phyloP scores from a whole-genome alignment of 208 protist genomes.

The Trypanosoma cruzi region DNA sequence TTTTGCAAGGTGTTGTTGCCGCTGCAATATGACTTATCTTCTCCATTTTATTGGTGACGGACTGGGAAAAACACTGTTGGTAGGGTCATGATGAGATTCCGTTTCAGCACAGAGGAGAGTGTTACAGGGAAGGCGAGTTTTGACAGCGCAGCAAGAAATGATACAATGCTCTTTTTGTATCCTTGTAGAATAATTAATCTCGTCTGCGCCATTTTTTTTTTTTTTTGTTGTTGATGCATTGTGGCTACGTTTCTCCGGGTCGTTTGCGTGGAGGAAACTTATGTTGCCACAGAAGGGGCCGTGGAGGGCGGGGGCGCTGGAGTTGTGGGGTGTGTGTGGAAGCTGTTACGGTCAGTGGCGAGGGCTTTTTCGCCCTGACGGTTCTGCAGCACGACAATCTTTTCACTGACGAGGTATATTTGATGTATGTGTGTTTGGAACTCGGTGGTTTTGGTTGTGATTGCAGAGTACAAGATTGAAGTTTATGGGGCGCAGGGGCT shows the following conservation, averaged over 20 bases:
- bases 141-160: not conserved
- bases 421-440: not conserved
- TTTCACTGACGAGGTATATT: not conserved
- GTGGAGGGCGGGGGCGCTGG: too few species aligned
- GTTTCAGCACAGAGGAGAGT: not conserved
- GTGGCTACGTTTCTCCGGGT: not conserved
- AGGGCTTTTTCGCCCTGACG: not conserved
- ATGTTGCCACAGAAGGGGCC: not conserved
- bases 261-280: not conserved
- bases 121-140: not conserved
- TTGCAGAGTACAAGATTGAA: not conserved
- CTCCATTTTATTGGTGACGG: not conserved
- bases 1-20: not conserved
- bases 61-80: not conserved
- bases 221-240: too few species aligned
- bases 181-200: too few species aligned
- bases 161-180: too few species aligned
- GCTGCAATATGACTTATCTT: not conserved
- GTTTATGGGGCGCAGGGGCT: not conserved
- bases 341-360: not conserved
- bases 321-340: too few species aligned
- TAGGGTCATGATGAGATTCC: not conserved
- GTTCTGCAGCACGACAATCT: not conserved
- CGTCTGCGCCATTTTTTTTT: too few species aligned
- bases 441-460: not conserved